Evolutionary conservation across 2,329 filamentous ascomycete species (phyloP).

Genomic region (Aspergillus arachidicola): DNA sequence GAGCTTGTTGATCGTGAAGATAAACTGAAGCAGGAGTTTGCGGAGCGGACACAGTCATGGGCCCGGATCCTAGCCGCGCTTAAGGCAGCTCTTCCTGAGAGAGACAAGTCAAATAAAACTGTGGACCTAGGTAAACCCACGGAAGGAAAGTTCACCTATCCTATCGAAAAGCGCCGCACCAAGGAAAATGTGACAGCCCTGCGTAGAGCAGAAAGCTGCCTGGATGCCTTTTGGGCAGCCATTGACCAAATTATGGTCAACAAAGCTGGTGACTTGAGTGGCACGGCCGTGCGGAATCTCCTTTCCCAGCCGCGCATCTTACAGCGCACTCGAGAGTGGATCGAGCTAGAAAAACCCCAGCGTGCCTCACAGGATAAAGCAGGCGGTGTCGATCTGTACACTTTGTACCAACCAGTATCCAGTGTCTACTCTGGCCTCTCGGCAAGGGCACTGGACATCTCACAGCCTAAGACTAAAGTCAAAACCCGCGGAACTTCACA

Average conservation of each 20-base stretch:
- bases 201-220: slow-evolving; percentile 49
- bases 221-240: slow-evolving; percentile 53
- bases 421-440: not conserved
- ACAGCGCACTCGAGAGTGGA: slow-evolving; percentile 55
- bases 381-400: not conserved
- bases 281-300: slow-evolving; percentile 25
- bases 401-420: not conserved
- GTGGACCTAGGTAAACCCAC: slow-evolving; percentile 29
- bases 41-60: not conserved
- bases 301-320: slow-evolving; percentile 42
- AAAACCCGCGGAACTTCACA: not conserved
- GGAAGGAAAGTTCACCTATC: slow-evolving; percentile 51
- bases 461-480: not conserved
- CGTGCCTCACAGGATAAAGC: not conserved
- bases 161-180: slow-evolving; percentile 50
- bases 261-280: slow-evolving; percentile 24
- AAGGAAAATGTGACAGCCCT: slow-evolving; percentile 50
- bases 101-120: not conserved
- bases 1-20: slow-evolving; percentile 22
- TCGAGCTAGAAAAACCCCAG: slow-evolving; percentile 33
- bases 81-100: not conserved
- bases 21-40: slow-evolving; percentile 7
- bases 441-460: not conserved
- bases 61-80: too few species aligned
- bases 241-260: slow-evolving; percentile 30